These are phyloP conservation scores for Ascochyta koolunga DNA, from an alignment of 2,329 filamentous ascomycete genomes.

Conservation along the genomic window DNA sequence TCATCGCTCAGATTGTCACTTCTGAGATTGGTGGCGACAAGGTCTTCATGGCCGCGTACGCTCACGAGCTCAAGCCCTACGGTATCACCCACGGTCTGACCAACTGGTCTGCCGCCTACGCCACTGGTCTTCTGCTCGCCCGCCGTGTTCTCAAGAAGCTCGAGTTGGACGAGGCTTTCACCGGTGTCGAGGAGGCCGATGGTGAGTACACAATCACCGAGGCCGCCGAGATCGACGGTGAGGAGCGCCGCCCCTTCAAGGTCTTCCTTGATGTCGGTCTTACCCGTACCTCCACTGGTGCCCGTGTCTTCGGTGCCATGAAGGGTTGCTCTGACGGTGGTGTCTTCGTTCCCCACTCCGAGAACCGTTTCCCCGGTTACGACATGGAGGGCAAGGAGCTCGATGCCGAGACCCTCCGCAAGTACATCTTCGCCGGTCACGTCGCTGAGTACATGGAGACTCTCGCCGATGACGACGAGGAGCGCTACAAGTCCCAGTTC, in stretches of 20 bases:
- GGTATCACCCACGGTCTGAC: slow-evolving; percentile 98
- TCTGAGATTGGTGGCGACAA: slow-evolving; percentile 98
- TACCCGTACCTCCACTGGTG: slow-evolving; percentile 94
- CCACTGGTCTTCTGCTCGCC: slow-evolving; percentile 94
- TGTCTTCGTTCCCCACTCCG: slow-evolving; percentile 95
- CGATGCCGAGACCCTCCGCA: slow-evolving; percentile 93
- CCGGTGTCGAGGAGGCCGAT: slow-evolving; percentile 94
- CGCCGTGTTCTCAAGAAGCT: slow-evolving; percentile 98
- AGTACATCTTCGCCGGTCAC: slow-evolving; percentile 99
- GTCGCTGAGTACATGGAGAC: slow-evolving; percentile 99
- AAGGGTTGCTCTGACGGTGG: slow-evolving; percentile 99
- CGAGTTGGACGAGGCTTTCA: slow-evolving; percentile 88
- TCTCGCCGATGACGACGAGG: slow-evolving; percentile 98
- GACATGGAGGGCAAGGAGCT: slow-evolving; percentile 98
- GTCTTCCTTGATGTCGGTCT: slow-evolving; percentile 98
- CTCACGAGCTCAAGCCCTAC: slow-evolving; percentile 97
- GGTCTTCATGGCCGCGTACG: slow-evolving; percentile 71
- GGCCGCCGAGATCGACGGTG: slow-evolving; percentile 88
- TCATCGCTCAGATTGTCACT: slow-evolving; percentile 95
- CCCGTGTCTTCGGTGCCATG: slow-evolving; percentile 98
- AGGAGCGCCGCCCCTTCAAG: slow-evolving; percentile 97
- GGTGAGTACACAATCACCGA: slow-evolving; percentile 97
- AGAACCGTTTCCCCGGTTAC: slow-evolving; percentile 99
- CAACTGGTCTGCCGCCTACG: slow-evolving; percentile 99
- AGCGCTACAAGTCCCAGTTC: slow-evolving; percentile 99